Evolutionary conservation across 2,329 filamentous ascomycete genomes (phyloP), one percentile per base, ranked within the genome.

Genomic region (Ophiocordyceps australis): DNA sequence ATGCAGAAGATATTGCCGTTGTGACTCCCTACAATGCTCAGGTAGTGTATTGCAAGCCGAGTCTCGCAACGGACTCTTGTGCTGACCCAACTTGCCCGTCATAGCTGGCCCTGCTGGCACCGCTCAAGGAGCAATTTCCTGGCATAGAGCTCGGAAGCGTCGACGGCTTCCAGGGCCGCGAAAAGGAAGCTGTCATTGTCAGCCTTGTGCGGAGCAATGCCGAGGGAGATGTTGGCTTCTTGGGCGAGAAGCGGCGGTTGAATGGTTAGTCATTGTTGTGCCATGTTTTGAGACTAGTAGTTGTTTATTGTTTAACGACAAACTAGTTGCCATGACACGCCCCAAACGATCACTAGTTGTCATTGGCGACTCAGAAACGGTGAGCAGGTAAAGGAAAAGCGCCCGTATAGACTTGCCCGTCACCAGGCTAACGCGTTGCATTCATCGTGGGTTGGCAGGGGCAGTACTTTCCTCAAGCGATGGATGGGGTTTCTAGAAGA

Each of bases 21-120:
- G 74, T 98, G 27, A 94, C 89, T 24, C 89, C 89, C 20, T 98
- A 98, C 54, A 95, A 94, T 53, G 89, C 81, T 10, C 89, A 89
- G 63, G 74, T 78, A 39, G 29, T 40, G n/a, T n/a, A n/a, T n/a
- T n/a, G n/a, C n/a, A n/a, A n/a, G n/a, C n/a, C n/a, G n/a, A n/a
- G n/a, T n/a, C n/a, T n/a, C n/a, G n/a, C n/a, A n/a, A n/a, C n/a
- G n/a, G n/a, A n/a, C n/a, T n/a, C 32, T 32, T 33, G 25, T 28
- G 32, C 26, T 30, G 14, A 37, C 28, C 28, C 28, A 14, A 34
- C 33, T 20, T 9, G 27, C 22, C 25, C 7, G 19, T 18, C 26
- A 27, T 27, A 91, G 68, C 65, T 94, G 19, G 75, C 78, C 5
- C 52, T 91, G 9, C 58, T 95, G 26, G 74, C 82, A 20, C 62